Base-by-base conservation (phyloP, 805 yeast species). In the Debaryomyces tyrocola region DNA sequence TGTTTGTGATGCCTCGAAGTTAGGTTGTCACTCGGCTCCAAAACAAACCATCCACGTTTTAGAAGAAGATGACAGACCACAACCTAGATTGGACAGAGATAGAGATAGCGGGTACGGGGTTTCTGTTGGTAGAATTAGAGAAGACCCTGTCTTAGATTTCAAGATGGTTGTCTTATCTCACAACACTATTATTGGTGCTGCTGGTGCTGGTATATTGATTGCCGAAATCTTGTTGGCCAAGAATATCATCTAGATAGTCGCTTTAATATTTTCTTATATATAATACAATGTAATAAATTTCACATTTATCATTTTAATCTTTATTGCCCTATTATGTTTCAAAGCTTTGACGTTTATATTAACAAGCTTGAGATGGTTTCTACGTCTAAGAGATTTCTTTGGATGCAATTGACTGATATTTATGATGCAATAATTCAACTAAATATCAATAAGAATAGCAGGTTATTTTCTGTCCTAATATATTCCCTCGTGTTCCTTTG, bases 151-250 rank as follows among this genome's bases (percentile, higher is more conserved):
- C 10, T 78, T 94, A 57, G 99, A 94, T 68, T 83, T 80, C 75
- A 94, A 94, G 74, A 92, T 94, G 91, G 97, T 94, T 45, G 94
- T 90, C n/a, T 75, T 94, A 55, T 91, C 97, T 21, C 99, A 94
- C 70, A 94, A 94, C 78, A 94, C 99, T 45, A 80, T 94, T 59
- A 89, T 94, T 56, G 99, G 99, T 63, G 99, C 99, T 62, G 99
- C 99, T 20, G 99, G 99, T 66, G 87, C 97, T 7, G 99, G 99
- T 68, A 78, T 94, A 50, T 82, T 94, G 68, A 94, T 94, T 65
- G 99, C 96, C 44, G 99, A 94, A 75, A 77, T 90, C 45, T 77
- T 94, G 58, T 69, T 80, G 49, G 91, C 91, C 49, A 90, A 86
- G 73, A 78, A 81, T 50, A 69, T 89, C 55, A 78, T 92, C 52